A percentile compares a stretch with the other conserved stretches of the same genome.
phyloP scores from a whole-genome alignment of 768 basidiomycete genomes.

The Fistulinella prunicolor region DNA sequence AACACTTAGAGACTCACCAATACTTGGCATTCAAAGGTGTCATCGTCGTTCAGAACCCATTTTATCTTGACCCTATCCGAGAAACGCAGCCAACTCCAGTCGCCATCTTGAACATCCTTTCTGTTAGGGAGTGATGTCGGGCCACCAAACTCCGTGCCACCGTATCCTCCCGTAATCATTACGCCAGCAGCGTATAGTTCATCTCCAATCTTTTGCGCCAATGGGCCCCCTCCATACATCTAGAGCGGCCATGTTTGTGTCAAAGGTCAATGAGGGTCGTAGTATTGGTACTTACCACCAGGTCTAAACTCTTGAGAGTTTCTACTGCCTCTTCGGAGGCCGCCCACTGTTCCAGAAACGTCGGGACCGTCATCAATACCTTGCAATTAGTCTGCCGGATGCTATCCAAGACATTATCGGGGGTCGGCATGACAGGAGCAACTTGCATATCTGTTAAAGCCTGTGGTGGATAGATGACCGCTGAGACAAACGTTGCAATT shows the following conservation, averaged over 20 bases:
- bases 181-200: slow-evolving; percentile 14
- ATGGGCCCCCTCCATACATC: slow-evolving; percentile 13
- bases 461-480: slow-evolving; percentile 34
- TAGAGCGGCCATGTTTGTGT: neutral
- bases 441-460: neutral
- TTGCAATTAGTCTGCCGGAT: slow-evolving; percentile 4
- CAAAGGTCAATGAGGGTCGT: too few species aligned
- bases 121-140: neutral
- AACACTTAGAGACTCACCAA: slow-evolving; percentile 20
- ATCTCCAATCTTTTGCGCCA: slow-evolving; percentile 13
- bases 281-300: too few species aligned
- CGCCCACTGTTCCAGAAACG: slow-evolving; percentile 20
- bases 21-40: slow-evolving; percentile 35
- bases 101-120: slow-evolving; percentile 9
- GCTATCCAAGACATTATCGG: slow-evolving; percentile 18
- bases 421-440: slow-evolving; percentile 15
- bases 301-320: too few species aligned
- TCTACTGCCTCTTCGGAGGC: neutral
- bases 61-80: slow-evolving; percentile 14
- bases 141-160: slow-evolving; percentile 22
- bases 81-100: slow-evolving; percentile 17
- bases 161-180: slow-evolving; percentile 9
- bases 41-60: slow-evolving; percentile 31
- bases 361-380: slow-evolving; percentile 14
- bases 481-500: slow-evolving; percentile 25